phyloP scores from a whole-genome alignment of 2,329 filamentous ascomycete species.

The Alternaria conjuncta region DNA sequence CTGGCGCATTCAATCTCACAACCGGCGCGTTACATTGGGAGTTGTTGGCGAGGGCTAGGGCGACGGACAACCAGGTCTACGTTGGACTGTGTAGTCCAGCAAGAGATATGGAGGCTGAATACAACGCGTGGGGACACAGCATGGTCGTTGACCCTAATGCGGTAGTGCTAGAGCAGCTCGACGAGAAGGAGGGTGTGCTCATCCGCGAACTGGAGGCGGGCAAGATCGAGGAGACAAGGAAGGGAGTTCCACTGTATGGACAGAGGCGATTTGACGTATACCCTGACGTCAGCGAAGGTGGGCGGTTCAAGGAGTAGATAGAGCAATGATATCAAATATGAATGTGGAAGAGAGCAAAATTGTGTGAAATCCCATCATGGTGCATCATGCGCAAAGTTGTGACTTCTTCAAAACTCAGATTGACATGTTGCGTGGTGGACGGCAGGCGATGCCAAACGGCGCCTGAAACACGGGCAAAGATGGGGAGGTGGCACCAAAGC shows the following conservation, averaged over 20 bases:
- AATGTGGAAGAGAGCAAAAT: not conserved
- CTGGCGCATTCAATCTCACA: constrained; percentile 95
- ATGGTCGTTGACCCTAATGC: constrained; percentile 89
- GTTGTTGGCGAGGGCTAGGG: constrained; percentile 79
- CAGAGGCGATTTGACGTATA: constrained; percentile 97
- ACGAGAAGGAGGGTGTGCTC: constrained; percentile 77
- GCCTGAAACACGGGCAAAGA: not conserved
- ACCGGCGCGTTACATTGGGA: constrained; percentile 94
- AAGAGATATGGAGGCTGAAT: constrained; percentile 75
- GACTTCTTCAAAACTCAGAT: too few species aligned
- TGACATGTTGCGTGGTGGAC: not conserved
- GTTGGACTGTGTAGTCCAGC: constrained; percentile 93
- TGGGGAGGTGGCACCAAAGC: not conserved
- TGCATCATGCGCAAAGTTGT: not conserved
- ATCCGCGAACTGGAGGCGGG: constrained; percentile 61
- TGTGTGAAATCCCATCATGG: not conserved
- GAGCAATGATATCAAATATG: not conserved
- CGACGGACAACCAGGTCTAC: constrained; percentile 93
- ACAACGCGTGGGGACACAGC: constrained; percentile 92
- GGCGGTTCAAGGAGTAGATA: constrained; percentile 51
- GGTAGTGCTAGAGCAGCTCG: constrained; percentile 77
- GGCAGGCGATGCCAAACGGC: not conserved
- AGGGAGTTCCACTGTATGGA: constrained; percentile 79
- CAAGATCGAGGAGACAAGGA: constrained; percentile 54
- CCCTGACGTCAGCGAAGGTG: constrained; percentile 78